Base-by-base conservation (phyloP, 768 basidiomycete genomes). In the Fibroporia radiculosa region DNA sequence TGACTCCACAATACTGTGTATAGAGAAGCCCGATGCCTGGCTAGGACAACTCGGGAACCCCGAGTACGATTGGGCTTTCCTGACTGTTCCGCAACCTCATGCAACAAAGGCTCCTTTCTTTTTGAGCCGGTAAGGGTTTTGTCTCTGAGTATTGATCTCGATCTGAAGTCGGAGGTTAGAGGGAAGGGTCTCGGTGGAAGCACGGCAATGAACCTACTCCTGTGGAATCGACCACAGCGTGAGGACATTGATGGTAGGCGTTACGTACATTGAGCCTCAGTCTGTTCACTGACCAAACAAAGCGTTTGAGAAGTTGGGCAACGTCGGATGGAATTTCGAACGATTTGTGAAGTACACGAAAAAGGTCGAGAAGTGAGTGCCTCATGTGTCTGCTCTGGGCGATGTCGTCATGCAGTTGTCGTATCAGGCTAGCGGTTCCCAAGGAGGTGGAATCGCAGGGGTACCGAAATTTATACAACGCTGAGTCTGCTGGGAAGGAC, bases 301-400 rank as follows among this genome's bases (percentile, higher is more conserved):
- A 54, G 53, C 48, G 5, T 60, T 70, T 38, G 75, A 76, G 51
- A 60, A 62, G 41, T 61, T 79, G n/a, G 76, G 76, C 5, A 77
- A 77, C 45, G 62, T 65, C 1, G 75, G 75, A 4, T 79, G 76
- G 75, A 75, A 74, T 50, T 78, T 72, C 72, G 53, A 62, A 0
- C 22, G 31, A 2, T 49, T 47, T 33, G 26, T 38, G 20, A 63
- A 67, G 16, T 70, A 64, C 42, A 42, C 59, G 6, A 64, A 67
- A 37, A 70, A 70, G 47, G 63, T 43, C 5, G 52, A 56, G 20
- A 44, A 32, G 55, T 51, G 18, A 27, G 28, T 40, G n/a, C 13
- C 13, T 40, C n/a, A 12, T 20, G 19, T 33, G 23, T 31, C 16
- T 31, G 29, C 27, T 44, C 14, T 11, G 8, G 12, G 2, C 6